Percentiles rank a stretch among this genome's conserved stretches.
These are phyloP conservation scores for Fagopyrum esculentum DNA, from an alignment of 148 eudicot species.

Conservation along the genomic window DNA sequence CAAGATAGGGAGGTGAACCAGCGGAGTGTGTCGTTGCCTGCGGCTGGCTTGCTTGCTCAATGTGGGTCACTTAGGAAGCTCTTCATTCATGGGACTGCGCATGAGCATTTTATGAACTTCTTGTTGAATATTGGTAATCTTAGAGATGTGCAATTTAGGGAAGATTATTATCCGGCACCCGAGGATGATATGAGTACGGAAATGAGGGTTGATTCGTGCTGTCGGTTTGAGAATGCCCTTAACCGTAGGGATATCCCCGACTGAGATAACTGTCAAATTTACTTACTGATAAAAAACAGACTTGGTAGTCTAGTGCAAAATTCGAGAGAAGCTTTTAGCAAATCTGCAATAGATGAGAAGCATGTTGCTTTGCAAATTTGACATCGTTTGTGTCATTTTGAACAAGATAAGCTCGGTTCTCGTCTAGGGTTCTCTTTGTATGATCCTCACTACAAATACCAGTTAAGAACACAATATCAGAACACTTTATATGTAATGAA, in stretches of 20 bases:
- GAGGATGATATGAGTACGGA: constrained; percentile 98
- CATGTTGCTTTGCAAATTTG: background rate
- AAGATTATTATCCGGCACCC: constrained; percentile 91
- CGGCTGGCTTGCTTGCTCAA: constrained; percentile 55
- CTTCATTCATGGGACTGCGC: constrained; percentile 88
- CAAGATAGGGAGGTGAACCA: constrained; percentile 91
- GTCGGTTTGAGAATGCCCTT: constrained; percentile 69
- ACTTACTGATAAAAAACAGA: background rate
- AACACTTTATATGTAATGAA: background rate
- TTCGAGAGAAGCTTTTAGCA: background rate
- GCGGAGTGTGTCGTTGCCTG: constrained; percentile 74
- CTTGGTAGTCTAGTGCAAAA: background rate
- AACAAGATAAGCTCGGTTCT: background rate
- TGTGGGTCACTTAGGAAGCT: constrained; percentile 69
- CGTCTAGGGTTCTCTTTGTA: background rate
- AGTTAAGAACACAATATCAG: background rate
- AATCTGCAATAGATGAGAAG: too few relatives aligned
- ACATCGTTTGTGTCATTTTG: background rate
- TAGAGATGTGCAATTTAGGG: constrained; percentile 85
- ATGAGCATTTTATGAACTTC: constrained; percentile 80
- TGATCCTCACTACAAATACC: background rate
- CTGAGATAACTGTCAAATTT: constrained; percentile 20
- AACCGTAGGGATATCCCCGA: constrained; percentile 61
- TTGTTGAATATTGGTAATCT: constrained; percentile 41
- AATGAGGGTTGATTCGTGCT: constrained; percentile 83